Conservation (phyloP, 2,329 filamentous ascomycete species). For the Cryphonectria radicalis region DNA sequence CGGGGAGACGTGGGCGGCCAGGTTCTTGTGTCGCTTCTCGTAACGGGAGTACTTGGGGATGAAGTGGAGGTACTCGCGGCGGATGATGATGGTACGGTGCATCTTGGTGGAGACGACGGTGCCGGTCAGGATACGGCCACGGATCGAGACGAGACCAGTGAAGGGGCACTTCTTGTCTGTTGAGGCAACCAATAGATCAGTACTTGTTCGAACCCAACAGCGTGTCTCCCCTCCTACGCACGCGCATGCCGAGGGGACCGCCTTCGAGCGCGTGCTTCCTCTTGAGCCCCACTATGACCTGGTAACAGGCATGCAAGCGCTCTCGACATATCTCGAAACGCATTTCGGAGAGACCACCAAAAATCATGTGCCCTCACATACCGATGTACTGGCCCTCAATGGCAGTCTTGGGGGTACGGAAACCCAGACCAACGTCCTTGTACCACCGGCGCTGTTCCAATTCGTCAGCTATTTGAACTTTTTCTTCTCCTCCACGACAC, state of each 20-base stretch:
- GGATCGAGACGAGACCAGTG: conserved; percentile 98
- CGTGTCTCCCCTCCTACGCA: background rate
- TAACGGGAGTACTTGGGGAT: conserved; percentile 99
- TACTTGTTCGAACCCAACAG: conserved; percentile 23
- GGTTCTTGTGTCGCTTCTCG: conserved; percentile 99
- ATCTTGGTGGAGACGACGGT: conserved; percentile 99
- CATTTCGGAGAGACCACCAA: background rate
- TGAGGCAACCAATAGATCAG: conserved; percentile 28
- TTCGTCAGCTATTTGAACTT: conserved; percentile 22
- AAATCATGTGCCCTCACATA: conserved; percentile 59
- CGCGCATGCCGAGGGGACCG: background rate
- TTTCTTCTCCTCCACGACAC: background rate
- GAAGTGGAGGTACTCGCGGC: conserved; percentile 99
- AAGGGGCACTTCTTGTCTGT: conserved; percentile 99
- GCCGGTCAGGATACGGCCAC: conserved; percentile 99
- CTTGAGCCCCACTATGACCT: conserved; percentile 5
- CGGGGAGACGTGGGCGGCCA: conserved; percentile 97
- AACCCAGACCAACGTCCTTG: conserved; percentile 99
- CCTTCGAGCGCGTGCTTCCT: conserved; percentile 6
- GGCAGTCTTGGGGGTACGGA: conserved; percentile 97
- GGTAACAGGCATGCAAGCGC: background rate
- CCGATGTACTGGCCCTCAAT: conserved; percentile 99
- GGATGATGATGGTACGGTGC: conserved; percentile 99
- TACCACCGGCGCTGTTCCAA: conserved; percentile 62
- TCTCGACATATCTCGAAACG: conserved; percentile 6